A percentile compares a stretch with the other conserved stretches of the same genome.
Evolutionary conservation across 2,329 filamentous ascomycete species (phyloP).

Genomic region (Rhytidhysteron rufulum): DNA sequence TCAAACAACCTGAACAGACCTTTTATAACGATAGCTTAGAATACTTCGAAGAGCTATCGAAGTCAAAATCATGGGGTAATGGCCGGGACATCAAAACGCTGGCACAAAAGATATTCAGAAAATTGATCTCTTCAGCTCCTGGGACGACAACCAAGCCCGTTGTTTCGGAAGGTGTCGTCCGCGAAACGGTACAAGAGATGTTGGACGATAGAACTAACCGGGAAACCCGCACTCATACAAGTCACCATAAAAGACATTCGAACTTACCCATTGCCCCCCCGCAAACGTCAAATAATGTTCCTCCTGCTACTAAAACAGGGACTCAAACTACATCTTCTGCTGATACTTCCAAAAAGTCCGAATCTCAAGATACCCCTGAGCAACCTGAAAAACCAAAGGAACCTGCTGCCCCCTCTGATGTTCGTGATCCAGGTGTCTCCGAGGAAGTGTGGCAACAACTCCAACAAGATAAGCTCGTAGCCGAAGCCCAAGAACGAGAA

Average conservation of each 20-base stretch:
- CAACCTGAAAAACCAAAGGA: background rate
- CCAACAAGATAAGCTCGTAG: slow-evolving; percentile 43
- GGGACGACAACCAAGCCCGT: slow-evolving; percentile 13
- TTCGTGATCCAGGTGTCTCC: slow-evolving; percentile 56
- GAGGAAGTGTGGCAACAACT: slow-evolving; percentile 62
- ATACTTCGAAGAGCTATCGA: slow-evolving; percentile 40
- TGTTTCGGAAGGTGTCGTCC: slow-evolving; percentile 20
- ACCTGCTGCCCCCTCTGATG: background rate
- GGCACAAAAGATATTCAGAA: slow-evolving; percentile 48
- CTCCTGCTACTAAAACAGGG: slow-evolving; percentile 1
- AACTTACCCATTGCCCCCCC: slow-evolving; percentile 8
- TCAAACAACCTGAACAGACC: slow-evolving; percentile 17
- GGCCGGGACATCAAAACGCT: slow-evolving; percentile 59
- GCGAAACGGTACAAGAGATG: slow-evolving; percentile 26
- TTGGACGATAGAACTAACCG: slow-evolving; percentile 28
- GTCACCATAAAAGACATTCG: slow-evolving; percentile 6
- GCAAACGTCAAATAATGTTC: background rate
- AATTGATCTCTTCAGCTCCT: slow-evolving; percentile 19
- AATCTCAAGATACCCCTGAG: background rate
- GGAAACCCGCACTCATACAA: slow-evolving; percentile 15
- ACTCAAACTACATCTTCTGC: slow-evolving; percentile 2
- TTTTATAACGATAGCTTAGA: slow-evolving; percentile 15
- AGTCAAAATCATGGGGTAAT: slow-evolving; percentile 56
- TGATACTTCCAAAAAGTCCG: background rate
- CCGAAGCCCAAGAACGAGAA: slow-evolving; percentile 31